Percentiles rank a stretch among this genome's conserved stretches.
These are phyloP conservation scores for Pleurotus tuoliensis DNA, from an alignment of 768 basidiomycete genomes.

Conservation along the genomic window DNA sequence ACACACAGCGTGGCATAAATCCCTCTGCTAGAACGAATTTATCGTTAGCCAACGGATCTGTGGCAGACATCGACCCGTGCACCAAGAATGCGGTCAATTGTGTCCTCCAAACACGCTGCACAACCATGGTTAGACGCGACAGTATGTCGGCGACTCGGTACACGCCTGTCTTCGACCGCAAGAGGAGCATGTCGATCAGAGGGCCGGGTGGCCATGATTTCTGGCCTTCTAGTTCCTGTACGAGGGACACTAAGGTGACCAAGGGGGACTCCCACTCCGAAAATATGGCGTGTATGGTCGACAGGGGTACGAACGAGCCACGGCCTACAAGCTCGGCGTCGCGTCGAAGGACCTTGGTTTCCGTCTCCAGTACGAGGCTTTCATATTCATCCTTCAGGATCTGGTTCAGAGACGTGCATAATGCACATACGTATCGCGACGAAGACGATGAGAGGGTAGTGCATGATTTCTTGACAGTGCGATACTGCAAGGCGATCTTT, in stretches of 20 bases:
- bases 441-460: slow-evolving; percentile 49
- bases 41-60: slow-evolving; percentile 66
- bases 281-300: slow-evolving; percentile 79
- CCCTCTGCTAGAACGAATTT: slow-evolving; percentile 57
- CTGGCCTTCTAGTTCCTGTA: slow-evolving; percentile 56
- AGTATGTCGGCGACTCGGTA: slow-evolving; percentile 72
- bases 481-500: slow-evolving; percentile 70
- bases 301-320: slow-evolving; percentile 82
- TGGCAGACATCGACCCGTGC: slow-evolving; percentile 65
- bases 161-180: slow-evolving; percentile 73
- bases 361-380: slow-evolving; percentile 71
- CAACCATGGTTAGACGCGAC: slow-evolving; percentile 63
- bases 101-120: slow-evolving; percentile 79
- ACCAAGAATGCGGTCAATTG: slow-evolving; percentile 82
- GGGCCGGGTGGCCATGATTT: slow-evolving; percentile 69
- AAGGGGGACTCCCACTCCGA: slow-evolving; percentile 88
- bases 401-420: slow-evolving; percentile 68
- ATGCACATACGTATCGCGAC: slow-evolving; percentile 76
- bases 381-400: slow-evolving; percentile 82
- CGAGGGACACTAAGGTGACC: slow-evolving; percentile 60
- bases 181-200: slow-evolving; percentile 74
- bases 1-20: slow-evolving; percentile 73
- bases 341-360: slow-evolving; percentile 70
- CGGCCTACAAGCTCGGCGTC: slow-evolving; percentile 76
- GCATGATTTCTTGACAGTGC: slow-evolving; percentile 61